Evolutionary conservation across 257 asterid species (phyloP), one percentile per base, ranked within the genome.

Genomic region (Paraleonurus japonicus): DNA sequence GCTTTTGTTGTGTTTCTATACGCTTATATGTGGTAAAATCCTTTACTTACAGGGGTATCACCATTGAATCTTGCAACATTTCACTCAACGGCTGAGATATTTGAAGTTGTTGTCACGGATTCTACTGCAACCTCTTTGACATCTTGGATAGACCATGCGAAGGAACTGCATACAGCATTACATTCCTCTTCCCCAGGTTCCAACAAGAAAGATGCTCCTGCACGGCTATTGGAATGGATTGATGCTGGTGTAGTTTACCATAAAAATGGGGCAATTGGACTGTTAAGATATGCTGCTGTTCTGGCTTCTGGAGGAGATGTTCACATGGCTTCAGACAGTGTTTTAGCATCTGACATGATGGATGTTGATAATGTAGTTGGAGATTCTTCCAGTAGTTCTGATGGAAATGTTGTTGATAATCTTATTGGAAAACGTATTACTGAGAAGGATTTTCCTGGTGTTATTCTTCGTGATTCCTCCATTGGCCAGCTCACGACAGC

Each of bases 231-330:
- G 83, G 98, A 95, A 65, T 92, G 98, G 99, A 92, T 95, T 64
- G 99, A 95, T 86, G 97, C 96, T 64, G 84, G 98, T 63, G 96
- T 92, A 61, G 97, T 95, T 79, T 95, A 92, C 89, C 96, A 95
- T 65, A 92, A 84, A 73, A 92, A 89, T 74, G 99, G 98, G 19
- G 78, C 81, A 50, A 50, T 77, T 77, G 81, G 81, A 35, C 74
- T 71, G 73, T 48, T 77, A 66, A 76, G 78, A 50, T 77, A 77
- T 66, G 74, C 77, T 77, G 77, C 81, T 59, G 77, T 77, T 71
- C 65, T 95, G 86, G 96, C 92, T 72, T 95, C 98, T 66, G 98
- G 98, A 61, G 96, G 96, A 73, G 99, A 95, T 72, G 92, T 90
- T 51, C 96, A 91, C 79, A 85, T 91, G 96, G 95, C 92, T 61